A percentile compares a stretch with the other conserved stretches of the same genome.
phyloP scores from a whole-genome alignment of 345 rosid genomes.

The Camelina laxa region DNA sequence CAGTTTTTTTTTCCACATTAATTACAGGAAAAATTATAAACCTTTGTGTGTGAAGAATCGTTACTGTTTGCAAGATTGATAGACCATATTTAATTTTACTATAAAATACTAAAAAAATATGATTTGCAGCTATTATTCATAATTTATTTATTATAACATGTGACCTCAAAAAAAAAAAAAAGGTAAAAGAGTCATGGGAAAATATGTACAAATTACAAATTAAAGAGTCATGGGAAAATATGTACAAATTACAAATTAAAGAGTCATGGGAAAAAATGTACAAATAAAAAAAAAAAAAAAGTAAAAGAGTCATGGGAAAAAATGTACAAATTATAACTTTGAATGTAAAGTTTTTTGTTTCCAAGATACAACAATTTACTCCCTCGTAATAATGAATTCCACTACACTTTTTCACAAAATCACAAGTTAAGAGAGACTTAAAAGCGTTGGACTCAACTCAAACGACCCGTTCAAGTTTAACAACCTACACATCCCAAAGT shows the following conservation, averaged over 20 bases:
- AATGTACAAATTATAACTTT: not conserved
- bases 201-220: not conserved
- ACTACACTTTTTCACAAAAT: conserved; percentile 21
- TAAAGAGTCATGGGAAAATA: not conserved
- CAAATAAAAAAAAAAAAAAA: not conserved
- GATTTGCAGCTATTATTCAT: not conserved
- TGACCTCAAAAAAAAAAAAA: too few relatives aligned
- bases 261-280: not conserved
- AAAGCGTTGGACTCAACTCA: conserved; percentile 29
- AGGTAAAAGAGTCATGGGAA: not conserved
- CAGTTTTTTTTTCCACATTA: not conserved
- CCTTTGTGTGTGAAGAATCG: not conserved
- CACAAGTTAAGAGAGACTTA: conserved; percentile 41
- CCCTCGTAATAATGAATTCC: not conserved
- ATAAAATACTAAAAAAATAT: not conserved
- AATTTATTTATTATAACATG: not conserved
- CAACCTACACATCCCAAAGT: conserved; percentile 34
- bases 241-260: too few relatives aligned
- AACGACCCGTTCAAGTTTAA: conserved; percentile 33
- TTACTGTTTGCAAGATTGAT: too few relatives aligned
- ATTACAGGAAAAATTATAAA: too few relatives aligned
- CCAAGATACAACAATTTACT: not conserved
- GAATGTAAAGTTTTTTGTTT: conserved; percentile 2
- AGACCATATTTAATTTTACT: not conserved
- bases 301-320: not conserved